Evolutionary conservation across 2,329 filamentous ascomycete genomes (phyloP), one percentile per base, ranked within the genome.

Genomic region (Cercospora zeina): DNA sequence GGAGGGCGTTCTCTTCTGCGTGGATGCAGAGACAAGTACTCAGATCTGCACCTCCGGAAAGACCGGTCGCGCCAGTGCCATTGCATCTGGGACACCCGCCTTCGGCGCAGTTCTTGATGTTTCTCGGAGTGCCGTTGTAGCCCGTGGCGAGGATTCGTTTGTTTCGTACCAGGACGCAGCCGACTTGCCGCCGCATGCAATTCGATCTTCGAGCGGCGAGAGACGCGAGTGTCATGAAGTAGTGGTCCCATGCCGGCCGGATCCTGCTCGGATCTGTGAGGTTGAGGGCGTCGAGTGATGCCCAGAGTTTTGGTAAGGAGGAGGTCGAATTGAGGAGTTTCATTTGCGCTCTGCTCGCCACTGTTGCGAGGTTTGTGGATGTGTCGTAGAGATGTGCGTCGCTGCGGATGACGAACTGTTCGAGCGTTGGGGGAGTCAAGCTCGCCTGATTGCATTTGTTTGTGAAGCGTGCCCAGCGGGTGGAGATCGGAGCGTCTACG

Each of bases 111-210:
- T 99, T 99, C 59, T 81, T 85, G 71, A 97, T 81, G 47, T 93
- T 89, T 21, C 93, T 84, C 10, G 95, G 93, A n/a, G 95, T 97
- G 65, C 95, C 95, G 77, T 99, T 99, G 80, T 99, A 99, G 19
- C 95, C 95, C 0, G 95, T 99, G 73, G 89, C 91, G 68, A 97
- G 90, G 66, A 99, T 95, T 69, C 93, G 86, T 71, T 87, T 88
- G 72, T 92, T 88, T 66, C 89, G 83, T 34, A 97, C 93, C 9
- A 99, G 83, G 6, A 97, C 95, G 77, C 93, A 97, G 7, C 95
- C 95, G 1, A 99, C 95, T 67, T 93, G 87, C 31, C 95, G 85
- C 79, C 97, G 97, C 95, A 99, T 99, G 80, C 95, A 99, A 77
- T 99, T 99, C 73, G 88, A 91, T 67, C 95, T 85, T 69, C 91